phyloP scores from a whole-genome alignment of 2,329 filamentous ascomycete species.

The Xylaria digitata region DNA sequence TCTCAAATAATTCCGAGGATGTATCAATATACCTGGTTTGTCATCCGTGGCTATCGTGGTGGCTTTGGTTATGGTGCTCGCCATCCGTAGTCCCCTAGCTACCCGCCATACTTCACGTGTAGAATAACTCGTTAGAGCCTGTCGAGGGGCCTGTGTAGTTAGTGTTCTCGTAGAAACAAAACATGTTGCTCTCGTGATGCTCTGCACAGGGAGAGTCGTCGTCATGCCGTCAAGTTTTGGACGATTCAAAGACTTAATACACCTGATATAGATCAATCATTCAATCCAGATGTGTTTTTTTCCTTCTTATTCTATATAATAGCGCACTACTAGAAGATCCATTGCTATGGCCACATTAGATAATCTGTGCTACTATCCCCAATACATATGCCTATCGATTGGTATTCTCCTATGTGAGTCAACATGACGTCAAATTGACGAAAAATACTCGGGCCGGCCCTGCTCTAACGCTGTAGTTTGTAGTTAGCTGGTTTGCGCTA shows the following conservation, averaged over 20 bases:
- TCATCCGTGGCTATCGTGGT: constrained; percentile 27
- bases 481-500: constrained; percentile 10
- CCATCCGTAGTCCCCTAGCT: constrained; percentile 48
- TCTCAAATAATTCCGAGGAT: not conserved
- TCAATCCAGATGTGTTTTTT: not conserved
- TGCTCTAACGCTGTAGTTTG: not conserved
- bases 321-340: not conserved
- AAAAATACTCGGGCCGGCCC: constrained; percentile 41
- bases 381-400: not conserved
- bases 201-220: not conserved
- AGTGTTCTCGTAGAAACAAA: constrained; percentile 10
- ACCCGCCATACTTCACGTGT: constrained; percentile 38
- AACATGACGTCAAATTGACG: constrained; percentile 44
- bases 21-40: constrained; percentile 33
- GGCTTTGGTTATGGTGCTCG: constrained; percentile 53
- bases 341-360: not conserved
- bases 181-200: constrained; percentile 24
- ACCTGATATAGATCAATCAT: not conserved
- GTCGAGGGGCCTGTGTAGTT: not conserved
- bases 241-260: not conserved
- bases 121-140: constrained; percentile 9
- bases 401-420: constrained; percentile 6
- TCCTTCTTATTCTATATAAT: constrained; percentile 10
- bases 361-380: not conserved
- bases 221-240: not conserved